Base-by-base conservation (phyloP, 164 flowering plant species). In the Paratinospora sagittata region DNA sequence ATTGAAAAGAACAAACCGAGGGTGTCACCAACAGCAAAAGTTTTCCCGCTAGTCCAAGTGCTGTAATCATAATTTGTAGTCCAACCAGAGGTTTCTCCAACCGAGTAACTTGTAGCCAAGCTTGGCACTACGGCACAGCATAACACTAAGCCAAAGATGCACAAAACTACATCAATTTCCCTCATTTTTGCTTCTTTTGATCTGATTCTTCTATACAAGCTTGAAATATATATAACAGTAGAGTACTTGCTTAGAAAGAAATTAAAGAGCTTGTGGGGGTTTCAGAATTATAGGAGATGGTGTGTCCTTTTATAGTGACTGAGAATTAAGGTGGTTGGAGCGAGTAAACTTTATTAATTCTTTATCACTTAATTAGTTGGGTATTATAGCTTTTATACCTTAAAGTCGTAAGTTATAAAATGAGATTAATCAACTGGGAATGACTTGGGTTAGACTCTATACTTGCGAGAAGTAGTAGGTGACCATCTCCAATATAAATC, bases 51-150 rank as follows among this genome's bases (percentile, higher is more conserved):
- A 69, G 79, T 63, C 88, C 88, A 85, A 21, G 83, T 76, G 71
- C 36, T 43, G 41, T 85, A 85, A 70, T 85, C 84, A 23, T 65
- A 76, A 13, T 69, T 67, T 11, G 75, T 17, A 9, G 71, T 2
- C 86, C 88, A 85, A 0, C 88, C 88, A 2, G 71, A 8, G 8
- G 81, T 3, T 41, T 84, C 88, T 3, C 88, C 88, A 3, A 85
- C 88, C 0, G 82, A 84, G 68, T 82, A 76, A 27, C 8, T 77
- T 1, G 77, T 75, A 58, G 78, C 83, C 6, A 70, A 73, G 75
- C 69, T 60, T 0, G 71, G 75, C 60, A 77, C 66, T 55, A 9
- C 26, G 1, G 55, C 77, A 65, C 34, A 73, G 57, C 68, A 72
- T 27, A 77, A 49, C 1, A 67, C 26, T 17, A 71, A 23, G 76